A percentile compares a stretch with the other conserved stretches of the same genome.
These are phyloP conservation scores for Kwoniella newhampshirensis DNA, from an alignment of 768 basidiomycete species.

Conservation along the genomic window DNA sequence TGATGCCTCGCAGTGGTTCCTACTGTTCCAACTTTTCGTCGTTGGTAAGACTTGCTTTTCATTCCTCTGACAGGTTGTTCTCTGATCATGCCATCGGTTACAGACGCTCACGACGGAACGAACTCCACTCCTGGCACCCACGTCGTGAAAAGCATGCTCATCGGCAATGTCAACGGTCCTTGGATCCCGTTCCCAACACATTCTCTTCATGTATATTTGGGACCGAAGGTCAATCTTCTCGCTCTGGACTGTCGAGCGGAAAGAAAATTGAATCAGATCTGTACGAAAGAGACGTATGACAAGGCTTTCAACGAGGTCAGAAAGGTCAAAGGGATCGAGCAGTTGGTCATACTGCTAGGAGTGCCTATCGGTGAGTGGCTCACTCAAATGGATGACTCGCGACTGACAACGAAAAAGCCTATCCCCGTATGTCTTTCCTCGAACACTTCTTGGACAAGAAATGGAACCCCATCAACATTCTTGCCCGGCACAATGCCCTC, in stretches of 20 bases:
- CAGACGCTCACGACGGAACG: conserved; percentile 73
- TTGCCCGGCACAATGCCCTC: conserved; percentile 67
- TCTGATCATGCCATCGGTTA: not conserved
- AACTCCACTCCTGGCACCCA: conserved; percentile 65
- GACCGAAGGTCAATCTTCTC: conserved; percentile 69
- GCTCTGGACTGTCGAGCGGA: conserved; percentile 68
- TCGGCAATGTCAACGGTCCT: conserved; percentile 68
- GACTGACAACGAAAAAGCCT: conserved; percentile 61
- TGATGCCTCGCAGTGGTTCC: conserved; percentile 57
- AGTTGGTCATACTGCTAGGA: conserved; percentile 81
- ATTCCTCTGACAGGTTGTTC: not conserved
- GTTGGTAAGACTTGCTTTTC: conserved; percentile 60
- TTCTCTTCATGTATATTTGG: conserved; percentile 75
- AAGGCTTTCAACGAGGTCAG: conserved; percentile 67
- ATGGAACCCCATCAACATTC: conserved; percentile 75
- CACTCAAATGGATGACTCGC: conserved; percentile 14
- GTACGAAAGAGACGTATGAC: conserved; percentile 69
- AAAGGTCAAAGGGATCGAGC: conserved; percentile 65
- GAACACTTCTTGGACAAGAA: conserved; percentile 71
- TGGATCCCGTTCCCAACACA: conserved; percentile 80
- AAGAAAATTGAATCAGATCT: conserved; percentile 76
- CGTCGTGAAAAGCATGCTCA: conserved; percentile 67
- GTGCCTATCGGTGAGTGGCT: conserved; percentile 51
- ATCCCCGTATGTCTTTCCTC: conserved; percentile 77
- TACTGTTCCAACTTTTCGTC: conserved; percentile 91